Evolutionary conservation across 2,329 filamentous ascomycete genomes (phyloP), one percentile per base, ranked within the genome.

Genomic region (Apiospora marii): DNA sequence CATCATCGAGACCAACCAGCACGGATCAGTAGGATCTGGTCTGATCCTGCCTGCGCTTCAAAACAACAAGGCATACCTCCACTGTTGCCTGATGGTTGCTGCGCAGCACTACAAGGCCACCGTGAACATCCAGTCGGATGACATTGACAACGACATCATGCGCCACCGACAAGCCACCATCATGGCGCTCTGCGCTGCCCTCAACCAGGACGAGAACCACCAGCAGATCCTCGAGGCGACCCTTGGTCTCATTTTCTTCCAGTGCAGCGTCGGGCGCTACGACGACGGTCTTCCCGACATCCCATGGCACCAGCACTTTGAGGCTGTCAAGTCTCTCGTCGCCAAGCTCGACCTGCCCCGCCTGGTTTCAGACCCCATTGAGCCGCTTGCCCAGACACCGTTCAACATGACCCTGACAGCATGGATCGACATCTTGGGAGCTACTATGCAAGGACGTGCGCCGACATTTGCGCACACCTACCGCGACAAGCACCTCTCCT

Each of bases 401-500:
- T 98, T 98, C 89, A 98, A 95, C 88, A 98, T 98, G 95, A 95
- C 94, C 1, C 86, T 98, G 75, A 93, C 94, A 7, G 88, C 95
- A 13, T 98, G 96, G 96, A 98, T 98, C 79, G 96, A 99, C 83
- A 98, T 99, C 76, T 90, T 98, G 46, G 96, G 96, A 75, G 92
- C 95, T 1, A 97, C 95, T 13, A 98, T 99, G 92, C 89, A 93
- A 74, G 95, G 95, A 46, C 90, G 91, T 72, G 93, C 94, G 13
- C 96, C 96, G 10, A 90, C 90, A 12, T 98, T 98, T 80, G 95
- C 96, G 5, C 94, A 98, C 84, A 94, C 93, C n/a, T 99, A 98
- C 84, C 92, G 96, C 69, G 92, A 96, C 82, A 97, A 98, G 87
- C 94, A 98, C 82, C 89, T 98, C 70, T 93, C 94, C 13, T 81